These are phyloP conservation scores for Quercus agrifolia DNA, from an alignment of 306 rosid species.

Conservation along the genomic window DNA sequence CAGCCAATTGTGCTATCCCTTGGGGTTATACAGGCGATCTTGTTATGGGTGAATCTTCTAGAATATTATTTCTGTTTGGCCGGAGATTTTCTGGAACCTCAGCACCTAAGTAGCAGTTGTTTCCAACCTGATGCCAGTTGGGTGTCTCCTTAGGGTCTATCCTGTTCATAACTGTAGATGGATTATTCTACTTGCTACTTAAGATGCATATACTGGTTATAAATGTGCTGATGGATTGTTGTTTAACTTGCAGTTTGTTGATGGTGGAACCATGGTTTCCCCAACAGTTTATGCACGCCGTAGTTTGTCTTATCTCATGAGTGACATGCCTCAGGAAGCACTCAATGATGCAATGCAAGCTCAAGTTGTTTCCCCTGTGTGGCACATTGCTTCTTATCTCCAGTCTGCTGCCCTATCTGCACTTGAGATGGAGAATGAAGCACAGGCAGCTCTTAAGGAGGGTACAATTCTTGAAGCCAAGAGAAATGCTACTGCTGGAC, in stretches of 20 bases:
- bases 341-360: constrained; percentile 75
- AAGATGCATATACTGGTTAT: not conserved
- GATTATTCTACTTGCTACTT: not conserved
- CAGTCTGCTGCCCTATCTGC: constrained; percentile 60
- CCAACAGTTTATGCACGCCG: constrained; percentile 70
- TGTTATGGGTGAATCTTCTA: constrained; percentile 9
- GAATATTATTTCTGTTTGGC: not conserved
- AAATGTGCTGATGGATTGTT: constrained; percentile 7
- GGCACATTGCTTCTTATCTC: constrained; percentile 87
- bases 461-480: constrained; percentile 63
- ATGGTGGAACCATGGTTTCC: constrained; percentile 73
- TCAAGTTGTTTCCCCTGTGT: constrained; percentile 58
- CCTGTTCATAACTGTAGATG: not conserved
- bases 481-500: constrained; percentile 40
- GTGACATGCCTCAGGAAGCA: constrained; percentile 66
- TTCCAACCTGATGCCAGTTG: not conserved
- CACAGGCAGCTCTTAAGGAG: constrained; percentile 67
- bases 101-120: too few relatives aligned
- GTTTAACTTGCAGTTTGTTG: constrained; percentile 49
- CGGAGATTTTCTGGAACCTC: not conserved
- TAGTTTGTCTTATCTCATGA: constrained; percentile 66
- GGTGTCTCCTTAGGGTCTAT: constrained; percentile 2
- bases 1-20: too few relatives aligned
- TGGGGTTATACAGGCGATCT: constrained; percentile 45
- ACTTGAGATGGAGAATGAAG: constrained; percentile 63